Base-by-base conservation (phyloP, 2,329 filamentous ascomycete species). In the Mollisiaceae sp. region DNA sequence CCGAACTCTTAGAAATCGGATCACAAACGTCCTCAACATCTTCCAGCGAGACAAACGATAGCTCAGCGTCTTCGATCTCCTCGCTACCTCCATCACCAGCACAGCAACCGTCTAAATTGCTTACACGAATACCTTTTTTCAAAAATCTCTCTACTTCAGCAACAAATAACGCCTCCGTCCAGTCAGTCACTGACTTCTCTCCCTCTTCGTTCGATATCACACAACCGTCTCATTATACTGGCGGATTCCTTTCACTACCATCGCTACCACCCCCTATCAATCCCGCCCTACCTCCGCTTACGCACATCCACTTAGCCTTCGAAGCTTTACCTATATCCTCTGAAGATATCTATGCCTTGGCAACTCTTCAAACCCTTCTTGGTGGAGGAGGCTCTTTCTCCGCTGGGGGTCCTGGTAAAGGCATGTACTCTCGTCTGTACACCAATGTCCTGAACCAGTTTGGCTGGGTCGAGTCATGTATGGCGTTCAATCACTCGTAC, bases 391-490 rank as follows among this genome's bases (percentile, higher is more conserved):
- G 95, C 27, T 97, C 94, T 63, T 99, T 99, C 82, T 97, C 92
- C 18, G 95, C 95, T 62, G 95, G 95, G 73, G 95, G 95, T 0
- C 95, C 95, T 4, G 95, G 95, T 61, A 99, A 99, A 82, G 95
- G 95, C 78, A 99, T 99, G 95, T 98, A 98, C 83, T 97, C 92
- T 43, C 91, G 95, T 14, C 87, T 99, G 9, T 99, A 97, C 83
- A 98, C 94, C 69, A 97, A 97, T 77, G 94, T 98, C 0, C 86
- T 99, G 60, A 99, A 99, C 82, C 94, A 98, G 80, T 90, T 97
- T 80, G 93, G 91, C 72, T 99, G 94, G 94, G 93, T 99, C 32
- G 95, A 99, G 81, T 94, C 89, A 67, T 98, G 95, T 80, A 85
- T 97, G 60, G 91, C 94, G 36, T 98, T 98, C 83, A 98, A 98